Conservation (phyloP, 257 asterid species). For the Phtheirospermum japonicum region DNA sequence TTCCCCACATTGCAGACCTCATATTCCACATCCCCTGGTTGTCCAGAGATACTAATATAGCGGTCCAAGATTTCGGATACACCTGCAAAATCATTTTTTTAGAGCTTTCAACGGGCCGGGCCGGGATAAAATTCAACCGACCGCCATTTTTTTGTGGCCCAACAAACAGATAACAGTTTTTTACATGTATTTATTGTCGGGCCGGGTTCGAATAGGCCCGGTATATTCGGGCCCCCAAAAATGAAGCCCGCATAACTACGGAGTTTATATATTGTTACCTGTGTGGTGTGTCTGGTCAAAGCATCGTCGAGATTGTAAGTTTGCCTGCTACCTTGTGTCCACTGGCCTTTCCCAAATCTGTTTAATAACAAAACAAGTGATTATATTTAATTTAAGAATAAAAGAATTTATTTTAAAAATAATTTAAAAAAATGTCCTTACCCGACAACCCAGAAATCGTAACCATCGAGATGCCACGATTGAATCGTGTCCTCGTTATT, state of each 20-base stretch:
- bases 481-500: slow-evolving; percentile 64
- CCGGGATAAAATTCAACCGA: not conserved
- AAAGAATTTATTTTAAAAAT: not conserved
- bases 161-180: not conserved
- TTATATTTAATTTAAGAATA: slow-evolving; percentile 5
- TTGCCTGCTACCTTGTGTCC: slow-evolving; percentile 64
- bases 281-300: slow-evolving; percentile 81
- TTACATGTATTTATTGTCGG: no score
- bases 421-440: slow-evolving; percentile 25
- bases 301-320: slow-evolving; percentile 86
- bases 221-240: no score
- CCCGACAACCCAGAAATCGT: slow-evolving; percentile 98
- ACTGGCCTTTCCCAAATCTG: slow-evolving; percentile 79
- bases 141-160: not conserved
- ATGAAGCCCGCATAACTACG: no score
- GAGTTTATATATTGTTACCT: slow-evolving; percentile 47
- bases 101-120: not conserved
- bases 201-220: no score
- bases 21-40: slow-evolving; percentile 99
- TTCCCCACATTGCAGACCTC: slow-evolving; percentile 92
- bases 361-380: slow-evolving; percentile 4
- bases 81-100: slow-evolving; percentile 50
- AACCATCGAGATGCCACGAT: slow-evolving; percentile 94
- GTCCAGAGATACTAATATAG: slow-evolving; percentile 79
- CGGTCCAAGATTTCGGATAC: slow-evolving; percentile 85